Conservation (phyloP, 1,284 basidiomycete species). For the Caloboletus inedulis region DNA sequence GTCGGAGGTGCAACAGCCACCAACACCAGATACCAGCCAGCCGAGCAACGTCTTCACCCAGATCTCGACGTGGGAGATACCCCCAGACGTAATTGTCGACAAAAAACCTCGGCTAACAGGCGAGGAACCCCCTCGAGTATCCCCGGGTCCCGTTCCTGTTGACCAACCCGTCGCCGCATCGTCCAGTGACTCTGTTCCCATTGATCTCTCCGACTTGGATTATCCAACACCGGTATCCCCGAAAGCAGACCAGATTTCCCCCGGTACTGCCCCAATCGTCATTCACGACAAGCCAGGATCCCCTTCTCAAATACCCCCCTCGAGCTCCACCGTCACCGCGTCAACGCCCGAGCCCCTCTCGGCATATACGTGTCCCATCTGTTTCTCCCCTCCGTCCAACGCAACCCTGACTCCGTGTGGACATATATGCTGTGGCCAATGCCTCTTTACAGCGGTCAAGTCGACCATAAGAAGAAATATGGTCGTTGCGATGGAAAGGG, state of each 20-base stretch:
- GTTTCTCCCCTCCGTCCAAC: constrained; percentile 69
- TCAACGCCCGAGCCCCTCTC: constrained; percentile 48
- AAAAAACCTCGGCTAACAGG: not conserved
- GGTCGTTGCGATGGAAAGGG: constrained; percentile 38
- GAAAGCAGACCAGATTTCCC: not conserved
- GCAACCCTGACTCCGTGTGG: constrained; percentile 77
- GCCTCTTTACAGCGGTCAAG: constrained; percentile 71
- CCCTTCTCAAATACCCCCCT: not conserved
- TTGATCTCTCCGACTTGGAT: constrained; percentile 5
- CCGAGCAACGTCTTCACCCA: constrained; percentile 1
- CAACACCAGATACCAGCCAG: not conserved
- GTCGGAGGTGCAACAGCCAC: not conserved
- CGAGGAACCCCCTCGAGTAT: not conserved
- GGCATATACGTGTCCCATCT: constrained; percentile 71
- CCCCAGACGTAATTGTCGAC: constrained; percentile 7
- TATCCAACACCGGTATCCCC: not conserved
- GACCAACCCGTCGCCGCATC: not conserved
- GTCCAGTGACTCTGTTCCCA: not conserved
- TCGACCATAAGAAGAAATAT: constrained; percentile 53
- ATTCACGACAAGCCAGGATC: not conserved
- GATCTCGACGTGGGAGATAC: constrained; percentile 24
- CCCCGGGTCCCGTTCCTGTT: not conserved
- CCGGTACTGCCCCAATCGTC: not conserved
- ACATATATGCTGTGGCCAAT: constrained; percentile 72
- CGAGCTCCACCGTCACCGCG: not conserved